These are phyloP conservation scores for Jaapia argillacea DNA, from an alignment of 768 basidiomycete species.

Conservation along the genomic window DNA sequence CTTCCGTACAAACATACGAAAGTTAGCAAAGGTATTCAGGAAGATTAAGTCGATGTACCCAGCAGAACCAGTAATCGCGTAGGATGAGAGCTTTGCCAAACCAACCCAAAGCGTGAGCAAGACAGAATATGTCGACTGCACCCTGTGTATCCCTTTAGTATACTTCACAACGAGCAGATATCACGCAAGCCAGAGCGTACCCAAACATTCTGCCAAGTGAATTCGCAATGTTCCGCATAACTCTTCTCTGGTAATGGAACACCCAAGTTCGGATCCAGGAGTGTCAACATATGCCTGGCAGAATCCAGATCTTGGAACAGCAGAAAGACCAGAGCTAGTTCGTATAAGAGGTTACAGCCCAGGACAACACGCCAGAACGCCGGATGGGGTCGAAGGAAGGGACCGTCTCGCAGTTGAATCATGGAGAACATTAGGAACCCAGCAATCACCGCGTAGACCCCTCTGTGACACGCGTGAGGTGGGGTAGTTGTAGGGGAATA, in stretches of 20 bases:
- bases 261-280: constrained; percentile 64
- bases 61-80: constrained; percentile 91
- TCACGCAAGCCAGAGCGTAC: constrained; percentile 24
- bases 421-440: constrained; percentile 76
- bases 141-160: constrained; percentile 30
- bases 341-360: constrained; percentile 77
- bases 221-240: constrained; percentile 73
- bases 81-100: constrained; percentile 87
- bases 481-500: constrained; percentile 1
- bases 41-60: constrained; percentile 38
- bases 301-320: constrained; percentile 78
- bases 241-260: constrained; percentile 73
- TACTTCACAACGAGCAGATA: neutral
- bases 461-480: constrained; percentile 33
- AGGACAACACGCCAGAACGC: constrained; percentile 77
- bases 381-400: constrained; percentile 82
- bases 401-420: constrained; percentile 85
- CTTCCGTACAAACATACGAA: constrained; percentile 23
- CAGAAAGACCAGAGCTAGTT: constrained; percentile 73
- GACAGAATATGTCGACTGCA: constrained; percentile 78
- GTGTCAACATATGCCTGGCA: constrained; percentile 69
- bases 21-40: constrained; percentile 8
- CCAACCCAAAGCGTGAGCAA: constrained; percentile 83
- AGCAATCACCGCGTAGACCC: constrained; percentile 63
- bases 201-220: constrained; percentile 58